Percentiles rank a stretch among this genome's conserved stretches.
Evolutionary conservation across 2,329 filamentous ascomycete genomes (phyloP).

Genomic region (Leptographium flavum): DNA sequence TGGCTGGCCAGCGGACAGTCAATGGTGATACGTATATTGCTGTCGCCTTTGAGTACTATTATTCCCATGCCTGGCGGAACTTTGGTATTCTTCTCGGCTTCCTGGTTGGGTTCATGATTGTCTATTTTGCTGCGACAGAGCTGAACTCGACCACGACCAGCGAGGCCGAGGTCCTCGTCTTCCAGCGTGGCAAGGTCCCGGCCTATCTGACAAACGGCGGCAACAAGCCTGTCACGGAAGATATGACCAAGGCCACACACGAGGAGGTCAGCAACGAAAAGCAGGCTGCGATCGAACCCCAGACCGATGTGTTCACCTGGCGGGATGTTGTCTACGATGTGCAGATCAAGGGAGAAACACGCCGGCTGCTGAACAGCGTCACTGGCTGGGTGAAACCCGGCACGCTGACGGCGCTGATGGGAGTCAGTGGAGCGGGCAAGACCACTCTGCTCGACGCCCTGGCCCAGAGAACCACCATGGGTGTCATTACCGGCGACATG

Average conservation of each 20-base stretch:
- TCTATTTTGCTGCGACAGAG: constrained; percentile 35
- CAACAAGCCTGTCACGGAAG: not conserved
- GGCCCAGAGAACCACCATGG: constrained; percentile 76
- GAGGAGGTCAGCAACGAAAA: not conserved
- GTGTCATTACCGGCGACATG: constrained; percentile 79
- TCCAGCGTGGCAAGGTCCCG: constrained; percentile 30
- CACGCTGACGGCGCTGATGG: constrained; percentile 83
- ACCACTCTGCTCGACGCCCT: constrained; percentile 79
- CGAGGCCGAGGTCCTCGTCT: constrained; percentile 5
- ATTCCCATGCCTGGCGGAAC: constrained; percentile 50
- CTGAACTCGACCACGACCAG: constrained; percentile 18
- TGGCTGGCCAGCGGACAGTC: constrained; percentile 35
- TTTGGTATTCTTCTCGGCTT: constrained; percentile 43
- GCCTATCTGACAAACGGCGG: constrained; percentile 44
- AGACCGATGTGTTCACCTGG: constrained; percentile 78
- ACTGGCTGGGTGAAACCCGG: constrained; percentile 91
- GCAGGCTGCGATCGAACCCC: constrained; percentile 24
- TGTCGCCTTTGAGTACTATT: constrained; percentile 42
- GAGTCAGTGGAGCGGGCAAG: constrained; percentile 81
- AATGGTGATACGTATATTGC: constrained; percentile 43
- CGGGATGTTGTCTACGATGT: constrained; percentile 62
- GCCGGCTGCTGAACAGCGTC: constrained; percentile 72
- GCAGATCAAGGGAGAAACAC: constrained; percentile 62
- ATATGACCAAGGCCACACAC: not conserved
- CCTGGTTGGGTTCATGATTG: constrained; percentile 41